phyloP scores from a whole-genome alignment of 2,329 filamentous ascomycete genomes.

The Trichoderma aggressivum region DNA sequence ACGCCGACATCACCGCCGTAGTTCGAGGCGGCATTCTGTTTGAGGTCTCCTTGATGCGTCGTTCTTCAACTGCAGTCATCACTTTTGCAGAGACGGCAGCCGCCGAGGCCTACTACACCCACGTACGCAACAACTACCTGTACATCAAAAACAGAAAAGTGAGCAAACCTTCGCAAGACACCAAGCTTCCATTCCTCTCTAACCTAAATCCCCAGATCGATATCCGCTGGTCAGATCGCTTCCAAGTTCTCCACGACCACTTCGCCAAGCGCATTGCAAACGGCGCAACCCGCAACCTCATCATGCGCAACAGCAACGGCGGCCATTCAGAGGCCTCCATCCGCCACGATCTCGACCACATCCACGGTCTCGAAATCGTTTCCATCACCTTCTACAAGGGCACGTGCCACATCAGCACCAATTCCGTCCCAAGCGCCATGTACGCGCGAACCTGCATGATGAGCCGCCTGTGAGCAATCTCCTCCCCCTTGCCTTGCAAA shows the following conservation, averaged over 20 bases:
- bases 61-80: conserved; percentile 60
- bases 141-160: conserved; percentile 68
- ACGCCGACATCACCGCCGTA: conserved; percentile 61
- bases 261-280: conserved; percentile 60
- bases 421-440: conserved; percentile 71
- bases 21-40: conserved; percentile 69
- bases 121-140: conserved; percentile 62
- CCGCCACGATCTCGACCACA: conserved; percentile 74
- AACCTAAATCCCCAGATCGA: conserved; percentile 51
- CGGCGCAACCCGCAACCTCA: conserved; percentile 71
- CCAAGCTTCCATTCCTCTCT: not conserved
- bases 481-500: not conserved
- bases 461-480: conserved; percentile 47
- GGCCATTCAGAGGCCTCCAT: conserved; percentile 62
- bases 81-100: conserved; percentile 66
- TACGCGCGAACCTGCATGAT: conserved; percentile 78
- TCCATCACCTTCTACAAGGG: conserved; percentile 56
- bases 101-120: conserved; percentile 61
- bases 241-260: conserved; percentile 63
- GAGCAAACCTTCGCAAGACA: conserved; percentile 26
- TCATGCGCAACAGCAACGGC: conserved; percentile 58
- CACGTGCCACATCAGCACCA: conserved; percentile 68
- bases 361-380: conserved; percentile 73
- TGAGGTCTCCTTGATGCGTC: conserved; percentile 60
- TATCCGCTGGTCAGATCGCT: conserved; percentile 66